Evolutionary conservation across 495 filamentous ascomycete species (phyloP).

Genomic region (Terfezia claveryi): DNA sequence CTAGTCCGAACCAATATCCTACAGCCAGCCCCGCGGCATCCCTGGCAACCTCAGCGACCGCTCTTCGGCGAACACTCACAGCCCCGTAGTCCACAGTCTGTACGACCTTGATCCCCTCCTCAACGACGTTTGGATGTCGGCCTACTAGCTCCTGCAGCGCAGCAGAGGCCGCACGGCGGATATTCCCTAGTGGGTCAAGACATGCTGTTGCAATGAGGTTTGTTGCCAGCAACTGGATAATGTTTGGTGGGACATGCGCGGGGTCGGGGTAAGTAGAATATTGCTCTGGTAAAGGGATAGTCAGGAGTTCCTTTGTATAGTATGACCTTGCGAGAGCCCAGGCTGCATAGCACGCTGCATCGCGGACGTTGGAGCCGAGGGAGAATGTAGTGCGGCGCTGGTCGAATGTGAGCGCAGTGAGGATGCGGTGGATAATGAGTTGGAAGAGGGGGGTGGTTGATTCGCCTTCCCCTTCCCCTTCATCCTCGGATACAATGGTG

Average conservation of each 20-base stretch:
- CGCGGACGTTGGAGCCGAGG: slow-evolving; percentile 79
- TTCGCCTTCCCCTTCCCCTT: slow-evolving; percentile 1
- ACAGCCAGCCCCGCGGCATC: slow-evolving; percentile 38
- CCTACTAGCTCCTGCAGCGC: slow-evolving; percentile 88
- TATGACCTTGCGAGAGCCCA: slow-evolving; percentile 85
- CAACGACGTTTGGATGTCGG: slow-evolving; percentile 64
- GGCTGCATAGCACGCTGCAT: slow-evolving; percentile 87
- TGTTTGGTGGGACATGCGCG: slow-evolving; percentile 28
- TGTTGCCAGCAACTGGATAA: slow-evolving; percentile 55
- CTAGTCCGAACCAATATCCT: slow-evolving; percentile 47
- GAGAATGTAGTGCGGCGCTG: slow-evolving; percentile 61
- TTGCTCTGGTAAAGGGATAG: slow-evolving; percentile 27
- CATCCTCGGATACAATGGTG: neutral
- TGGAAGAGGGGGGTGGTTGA: neutral
- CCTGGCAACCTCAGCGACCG: slow-evolving; percentile 51
- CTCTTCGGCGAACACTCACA: slow-evolving; percentile 64
- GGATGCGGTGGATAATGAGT: slow-evolving; percentile 3
- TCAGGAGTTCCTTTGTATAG: slow-evolving; percentile 50
- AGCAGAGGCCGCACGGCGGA: slow-evolving; percentile 74
- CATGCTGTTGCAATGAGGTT: slow-evolving; percentile 64
- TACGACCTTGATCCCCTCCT: slow-evolving; percentile 59
- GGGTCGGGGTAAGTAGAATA: slow-evolving; percentile 33
- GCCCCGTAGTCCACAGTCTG: slow-evolving; percentile 85
- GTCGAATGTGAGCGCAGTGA: slow-evolving; percentile 46
- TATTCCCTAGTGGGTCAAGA: slow-evolving; percentile 78